Evolutionary conservation across 1,284 basidiomycete species (phyloP).

Genomic region (Pyrrhoderma noxium): DNA sequence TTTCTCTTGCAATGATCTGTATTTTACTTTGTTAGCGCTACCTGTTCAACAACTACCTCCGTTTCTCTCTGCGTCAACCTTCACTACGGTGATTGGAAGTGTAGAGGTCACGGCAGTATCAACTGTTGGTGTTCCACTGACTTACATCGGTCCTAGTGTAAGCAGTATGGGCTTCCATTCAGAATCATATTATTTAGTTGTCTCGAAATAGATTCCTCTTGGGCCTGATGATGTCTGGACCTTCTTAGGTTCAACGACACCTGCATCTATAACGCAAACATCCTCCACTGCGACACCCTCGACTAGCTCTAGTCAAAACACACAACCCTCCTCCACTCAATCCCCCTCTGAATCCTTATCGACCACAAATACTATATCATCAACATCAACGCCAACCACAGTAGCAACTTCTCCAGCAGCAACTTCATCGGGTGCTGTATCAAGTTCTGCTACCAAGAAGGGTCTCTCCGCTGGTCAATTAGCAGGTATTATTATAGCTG

Average conservation of each 20-base stretch:
- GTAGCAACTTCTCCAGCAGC: conserved; percentile 1
- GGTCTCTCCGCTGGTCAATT: conserved; percentile 13
- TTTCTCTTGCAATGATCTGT: too few relatives aligned
- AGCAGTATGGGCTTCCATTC: conserved; percentile 2
- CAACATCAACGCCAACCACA: neutral
- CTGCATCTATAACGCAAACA: conserved; percentile 10
- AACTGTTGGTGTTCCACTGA: conserved; percentile 16
- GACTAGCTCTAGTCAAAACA: neutral
- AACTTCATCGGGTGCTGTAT: conserved; percentile 19
- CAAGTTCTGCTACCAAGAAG: conserved; percentile 14
- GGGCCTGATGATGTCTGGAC: conserved; percentile 17
- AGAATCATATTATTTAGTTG: neutral
- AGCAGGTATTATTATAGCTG: conserved; percentile 15
- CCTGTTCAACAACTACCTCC: conserved; percentile 17
- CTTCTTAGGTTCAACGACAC: conserved; percentile 15
- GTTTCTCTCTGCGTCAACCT: conserved; percentile 16
- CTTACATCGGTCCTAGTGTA: conserved; percentile 18
- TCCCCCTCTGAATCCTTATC: neutral
- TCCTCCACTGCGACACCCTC: conserved; percentile 17
- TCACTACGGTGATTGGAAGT: conserved; percentile 13
- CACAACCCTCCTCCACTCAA: conserved; percentile 3
- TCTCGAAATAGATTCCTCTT: conserved; percentile 16
- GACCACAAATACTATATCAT: neutral
- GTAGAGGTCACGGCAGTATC: conserved; percentile 8
- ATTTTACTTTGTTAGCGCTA: neutral